Evolutionary conservation across 2,329 filamentous ascomycete genomes (phyloP).

Genomic region (Septoria linicola): DNA sequence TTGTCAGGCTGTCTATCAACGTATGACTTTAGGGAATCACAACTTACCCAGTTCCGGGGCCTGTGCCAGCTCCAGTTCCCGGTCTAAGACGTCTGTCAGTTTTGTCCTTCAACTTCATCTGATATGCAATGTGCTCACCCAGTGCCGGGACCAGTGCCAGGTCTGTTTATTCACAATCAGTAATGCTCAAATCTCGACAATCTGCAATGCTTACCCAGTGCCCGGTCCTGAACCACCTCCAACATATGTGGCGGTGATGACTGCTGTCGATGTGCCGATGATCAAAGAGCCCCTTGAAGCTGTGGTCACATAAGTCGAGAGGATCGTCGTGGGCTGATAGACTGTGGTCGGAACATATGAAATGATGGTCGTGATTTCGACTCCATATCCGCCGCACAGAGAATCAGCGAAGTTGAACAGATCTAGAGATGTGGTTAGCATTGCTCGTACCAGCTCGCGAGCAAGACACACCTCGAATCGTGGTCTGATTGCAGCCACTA

Average conservation of each 20-base stretch:
- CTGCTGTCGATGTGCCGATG: slow-evolving; percentile 1
- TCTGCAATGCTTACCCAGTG: too few species aligned
- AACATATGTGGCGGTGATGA: neutral
- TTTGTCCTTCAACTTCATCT: too few species aligned
- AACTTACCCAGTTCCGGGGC: neutral
- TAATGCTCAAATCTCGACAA: too few species aligned
- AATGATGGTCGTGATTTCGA: slow-evolving; percentile 1
- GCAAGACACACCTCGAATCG: neutral
- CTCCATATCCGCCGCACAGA: slow-evolving; percentile 7
- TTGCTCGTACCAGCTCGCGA: neutral
- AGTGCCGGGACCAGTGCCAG: too few species aligned
- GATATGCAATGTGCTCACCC: too few species aligned
- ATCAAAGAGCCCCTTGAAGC: neutral
- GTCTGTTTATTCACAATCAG: too few species aligned
- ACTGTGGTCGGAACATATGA: slow-evolving; percentile 1
- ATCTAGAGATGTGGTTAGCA: neutral
- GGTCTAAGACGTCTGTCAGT: too few species aligned
- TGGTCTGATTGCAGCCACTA: slow-evolving; percentile 2
- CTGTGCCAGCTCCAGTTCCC: too few species aligned
- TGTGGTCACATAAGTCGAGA: neutral
- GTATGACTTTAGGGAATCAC: too few species aligned
- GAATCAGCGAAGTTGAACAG: slow-evolving; percentile 3
- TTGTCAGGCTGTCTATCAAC: too few species aligned
- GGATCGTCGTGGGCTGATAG: neutral
- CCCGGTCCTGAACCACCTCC: too few species aligned